Evolutionary conservation across 768 basidiomycete species (phyloP).

Genomic region (Termitomyces sp.): DNA sequence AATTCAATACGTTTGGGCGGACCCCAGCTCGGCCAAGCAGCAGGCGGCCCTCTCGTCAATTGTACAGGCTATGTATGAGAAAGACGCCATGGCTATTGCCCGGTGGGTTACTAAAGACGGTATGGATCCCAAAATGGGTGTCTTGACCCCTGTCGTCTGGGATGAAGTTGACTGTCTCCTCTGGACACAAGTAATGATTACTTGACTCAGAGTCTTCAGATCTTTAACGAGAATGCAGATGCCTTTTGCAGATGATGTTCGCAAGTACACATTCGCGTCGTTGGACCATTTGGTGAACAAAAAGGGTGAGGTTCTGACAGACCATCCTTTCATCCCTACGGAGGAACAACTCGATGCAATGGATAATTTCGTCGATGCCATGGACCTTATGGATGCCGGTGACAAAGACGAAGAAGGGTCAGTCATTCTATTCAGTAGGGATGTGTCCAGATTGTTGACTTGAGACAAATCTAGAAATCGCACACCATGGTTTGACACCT

Average conservation of each 20-base stretch:
- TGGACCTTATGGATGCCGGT: conserved; percentile 79
- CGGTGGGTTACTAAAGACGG: conserved; percentile 75
- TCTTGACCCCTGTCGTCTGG: conserved; percentile 58
- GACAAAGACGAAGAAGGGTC: conserved; percentile 77
- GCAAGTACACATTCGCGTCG: conserved; percentile 82
- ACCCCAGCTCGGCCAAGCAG: conserved; percentile 54
- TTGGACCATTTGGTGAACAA: conserved; percentile 68
- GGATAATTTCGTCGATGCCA: conserved; percentile 81
- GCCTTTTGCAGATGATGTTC: conserved; percentile 93
- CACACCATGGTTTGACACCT: conserved; percentile 71
- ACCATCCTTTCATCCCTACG: conserved; percentile 83
- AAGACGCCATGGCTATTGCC: conserved; percentile 68
- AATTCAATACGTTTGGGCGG: conserved; percentile 80
- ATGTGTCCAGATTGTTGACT: background rate
- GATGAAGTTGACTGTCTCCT: conserved; percentile 73
- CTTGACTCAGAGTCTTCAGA: background rate
- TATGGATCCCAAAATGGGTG: conserved; percentile 81
- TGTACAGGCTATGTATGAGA: conserved; percentile 72
- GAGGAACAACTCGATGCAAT: conserved; percentile 73
- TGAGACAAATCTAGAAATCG: conserved; percentile 38
- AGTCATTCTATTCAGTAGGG: conserved; percentile 9
- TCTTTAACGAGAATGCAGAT: conserved; percentile 40
- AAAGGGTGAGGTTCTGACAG: conserved; percentile 64
- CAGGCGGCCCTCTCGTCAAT: conserved; percentile 87
- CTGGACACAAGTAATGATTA: conserved; percentile 65